Evolutionary conservation across 2,329 filamentous ascomycete species (phyloP), one percentile per base, ranked within the genome.

Genomic region (Purpureocillium takamizusanense): DNA sequence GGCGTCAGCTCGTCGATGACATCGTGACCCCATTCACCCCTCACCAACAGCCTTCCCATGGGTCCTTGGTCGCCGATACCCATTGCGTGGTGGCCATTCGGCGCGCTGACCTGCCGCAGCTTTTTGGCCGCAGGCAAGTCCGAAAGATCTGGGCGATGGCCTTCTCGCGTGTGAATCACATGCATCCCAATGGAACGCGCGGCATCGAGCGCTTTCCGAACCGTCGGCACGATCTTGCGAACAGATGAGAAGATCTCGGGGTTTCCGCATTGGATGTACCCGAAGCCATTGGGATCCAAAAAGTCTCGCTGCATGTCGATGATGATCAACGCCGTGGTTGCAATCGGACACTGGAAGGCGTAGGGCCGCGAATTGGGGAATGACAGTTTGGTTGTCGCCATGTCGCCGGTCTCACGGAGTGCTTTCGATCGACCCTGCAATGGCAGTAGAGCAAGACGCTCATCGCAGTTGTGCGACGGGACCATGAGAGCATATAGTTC

Each of bases 251-350:
- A 56, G 13, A 56, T 41, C 13, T 48, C 48, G 15, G 46, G 50
- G 14, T 63, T 53, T 49, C 66, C 67, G 44, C 65, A 65, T 54
- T 73, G 69, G 15, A 64, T 50, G 13, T 56, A 56, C 37, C 74
- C 63, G 47, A 76, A 76, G 40, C 70, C 70, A 39, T 56, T 60
- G 7, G 60, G 48, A 31, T 66, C 58, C 49, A 60, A 49, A 57
- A 64, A 74, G 54, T 74, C 71, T 40, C 66, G 65, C 51, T 76
- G 71, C 61, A 75, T 70, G 54, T 76, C 72, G 47, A 76, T 68
- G 40, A 76, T 60, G 3, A 76, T 51, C 25, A 76, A 55, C 2
- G 71, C 71, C 4, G 71, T 74, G 17, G 59, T 67, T 6, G 39
- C 35, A 2, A 59, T 56, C 8, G 58, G 52, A 35, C 71, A 59